Base-by-base conservation (phyloP, 2,329 filamentous ascomycete species). In the Alternaria sp. region DNA sequence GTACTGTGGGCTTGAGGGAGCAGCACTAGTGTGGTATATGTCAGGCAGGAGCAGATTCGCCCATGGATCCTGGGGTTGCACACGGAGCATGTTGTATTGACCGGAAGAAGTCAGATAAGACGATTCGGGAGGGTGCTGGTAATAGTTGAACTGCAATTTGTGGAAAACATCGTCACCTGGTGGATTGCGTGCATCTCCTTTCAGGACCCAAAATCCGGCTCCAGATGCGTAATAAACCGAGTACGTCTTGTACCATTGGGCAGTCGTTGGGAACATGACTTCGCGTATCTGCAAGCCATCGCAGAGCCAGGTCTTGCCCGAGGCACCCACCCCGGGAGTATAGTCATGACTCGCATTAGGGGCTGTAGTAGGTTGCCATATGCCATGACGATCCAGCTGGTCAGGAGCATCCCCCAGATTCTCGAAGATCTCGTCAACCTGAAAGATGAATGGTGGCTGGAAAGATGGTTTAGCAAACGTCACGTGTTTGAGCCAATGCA, bases 391-490 rank as follows among this genome's bases (percentile, higher is more conserved):
- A 32, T 66, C 57, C 2, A 45, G 20, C 5, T 40, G 22, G 11
- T 43, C 22, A 14, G 22, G 8, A 22, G 60, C 27, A 18, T 55
- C 16, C 27, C 44, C 44, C 2, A 36, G 45, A 10, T 61, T 30
- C 20, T 75, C 65, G 28, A 41, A 27, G 8, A 76, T 65, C 55
- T 77, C 75, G 45, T 74, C 64, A 51, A 77, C 70, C 14, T 43
- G 58, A 51, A 76, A 76, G 12, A 73, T 27, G 53, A 53, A 75
- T 5, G 54, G 41, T 40, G 73, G 69, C 70, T 71, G 28, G 27
- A 46, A 46, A 25, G 16, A 46, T 18, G 9, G 16, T 18, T 46
- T 18, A 46, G 44, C 25, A 46, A 28, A n/a, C 16, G 18, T 11
- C 16, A 46, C 43, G 30, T 54, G 20, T 10, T 16, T 16, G 36